Percentiles rank a stretch among this genome's conserved stretches.
These are phyloP conservation scores for Erigeron philadelphicus DNA, from an alignment of 140 eudicot species.

Conservation along the genomic window DNA sequence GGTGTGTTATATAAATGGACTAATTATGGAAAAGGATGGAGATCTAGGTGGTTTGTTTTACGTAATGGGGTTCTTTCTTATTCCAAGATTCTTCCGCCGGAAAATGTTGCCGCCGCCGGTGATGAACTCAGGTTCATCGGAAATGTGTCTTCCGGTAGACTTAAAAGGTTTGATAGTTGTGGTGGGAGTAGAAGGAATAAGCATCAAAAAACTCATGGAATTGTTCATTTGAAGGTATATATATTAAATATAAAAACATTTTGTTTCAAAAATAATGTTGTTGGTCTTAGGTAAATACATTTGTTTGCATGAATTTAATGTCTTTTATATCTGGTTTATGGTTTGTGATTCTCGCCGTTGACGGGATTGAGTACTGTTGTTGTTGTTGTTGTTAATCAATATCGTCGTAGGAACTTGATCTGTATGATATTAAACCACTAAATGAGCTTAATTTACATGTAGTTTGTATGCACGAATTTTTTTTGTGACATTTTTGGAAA, in stretches of 20 bases:
- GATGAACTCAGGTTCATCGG: slow-evolving; percentile 71
- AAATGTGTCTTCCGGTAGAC: slow-evolving; percentile 30
- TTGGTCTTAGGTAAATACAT: too few species aligned
- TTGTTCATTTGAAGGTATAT: slow-evolving; percentile 71
- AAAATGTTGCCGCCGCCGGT: slow-evolving; percentile 36
- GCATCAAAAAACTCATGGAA: slow-evolving; percentile 41
- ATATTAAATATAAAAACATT: not conserved
- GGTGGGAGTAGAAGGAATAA: slow-evolving; percentile 30
- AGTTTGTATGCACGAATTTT: not conserved
- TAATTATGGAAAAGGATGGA: slow-evolving; percentile 88
- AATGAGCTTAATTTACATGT: not conserved
- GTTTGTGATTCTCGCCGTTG: too few species aligned
- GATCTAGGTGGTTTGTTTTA: slow-evolving; percentile 81
- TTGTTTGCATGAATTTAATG: too few species aligned
- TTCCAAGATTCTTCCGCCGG: slow-evolving; percentile 55
- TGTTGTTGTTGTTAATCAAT: not conserved
- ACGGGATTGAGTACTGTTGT: not conserved
- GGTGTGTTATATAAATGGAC: slow-evolving; percentile 80
- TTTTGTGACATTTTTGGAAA: too few species aligned
- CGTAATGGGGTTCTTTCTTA: slow-evolving; percentile 71
- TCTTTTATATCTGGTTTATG: too few species aligned
- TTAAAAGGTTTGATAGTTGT: slow-evolving; percentile 33
- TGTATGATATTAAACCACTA: too few species aligned
- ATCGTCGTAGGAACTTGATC: too few species aligned
- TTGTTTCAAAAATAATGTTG: too few species aligned